Conservation (phyloP, 176 grass and related monocot genomes). For the Lolium multiflorum region DNA sequence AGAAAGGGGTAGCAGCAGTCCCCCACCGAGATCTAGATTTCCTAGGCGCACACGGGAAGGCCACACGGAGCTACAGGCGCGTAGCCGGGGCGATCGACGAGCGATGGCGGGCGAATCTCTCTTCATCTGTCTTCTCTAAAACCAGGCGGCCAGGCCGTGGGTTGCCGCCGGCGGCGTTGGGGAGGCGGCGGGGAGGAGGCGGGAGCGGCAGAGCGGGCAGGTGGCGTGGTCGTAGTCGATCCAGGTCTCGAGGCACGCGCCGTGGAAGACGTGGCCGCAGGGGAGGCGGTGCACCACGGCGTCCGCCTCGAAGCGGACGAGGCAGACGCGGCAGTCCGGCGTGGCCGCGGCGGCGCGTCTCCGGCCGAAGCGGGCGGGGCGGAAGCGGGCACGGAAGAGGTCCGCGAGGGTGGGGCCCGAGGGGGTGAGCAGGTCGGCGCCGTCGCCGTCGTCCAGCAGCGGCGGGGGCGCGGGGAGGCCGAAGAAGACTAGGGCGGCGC, state of each 20-base stretch:
- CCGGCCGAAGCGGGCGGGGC: slow-evolving; percentile 52
- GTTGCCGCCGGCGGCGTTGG: not conserved
- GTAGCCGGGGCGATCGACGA: slow-evolving; percentile 28
- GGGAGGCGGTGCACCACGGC: slow-evolving; percentile 77
- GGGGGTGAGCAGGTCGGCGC: slow-evolving; percentile 29
- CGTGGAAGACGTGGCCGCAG: slow-evolving; percentile 88
- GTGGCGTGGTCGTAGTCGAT: slow-evolving; percentile 85
- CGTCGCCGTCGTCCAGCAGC: not conserved
- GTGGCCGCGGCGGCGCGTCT: not conserved
- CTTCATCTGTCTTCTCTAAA: not conserved
- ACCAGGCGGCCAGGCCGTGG: not conserved
- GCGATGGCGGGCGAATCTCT: not conserved
- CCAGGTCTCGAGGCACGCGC: slow-evolving; percentile 81
- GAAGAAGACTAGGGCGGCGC: slow-evolving; percentile 56
- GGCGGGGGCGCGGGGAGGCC: slow-evolving; percentile 44
- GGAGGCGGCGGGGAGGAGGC: slow-evolving; percentile 44
- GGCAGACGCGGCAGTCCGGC: slow-evolving; percentile 73
- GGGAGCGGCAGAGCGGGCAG: slow-evolving; percentile 80
- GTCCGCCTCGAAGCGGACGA: slow-evolving; percentile 64
- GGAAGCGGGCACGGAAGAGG: slow-evolving; percentile 50
- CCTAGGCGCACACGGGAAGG: slow-evolving; percentile 54
- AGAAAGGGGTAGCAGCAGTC: too few species aligned
- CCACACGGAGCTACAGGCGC: slow-evolving; percentile 48
- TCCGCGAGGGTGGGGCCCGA: slow-evolving; percentile 39
- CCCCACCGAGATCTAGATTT: not conserved